Percentiles rank a stretch among this genome's conserved stretches.
Evolutionary conservation across 768 basidiomycete species (phyloP).

Genomic region (Gymnopilus junonius): DNA sequence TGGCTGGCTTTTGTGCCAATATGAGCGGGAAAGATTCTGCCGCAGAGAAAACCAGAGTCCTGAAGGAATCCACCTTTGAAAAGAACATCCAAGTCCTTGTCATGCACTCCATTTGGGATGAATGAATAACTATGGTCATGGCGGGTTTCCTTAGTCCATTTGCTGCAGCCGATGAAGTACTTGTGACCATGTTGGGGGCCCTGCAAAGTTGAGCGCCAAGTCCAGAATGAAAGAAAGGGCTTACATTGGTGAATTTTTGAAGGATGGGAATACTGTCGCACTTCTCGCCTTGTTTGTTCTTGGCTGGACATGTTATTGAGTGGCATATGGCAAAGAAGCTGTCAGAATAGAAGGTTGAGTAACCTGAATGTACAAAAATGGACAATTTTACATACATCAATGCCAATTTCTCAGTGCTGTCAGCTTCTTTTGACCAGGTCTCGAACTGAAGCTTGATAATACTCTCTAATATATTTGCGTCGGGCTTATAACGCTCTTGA

Average conservation of each 20-base stretch:
- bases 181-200: not conserved
- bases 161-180: conserved; percentile 1
- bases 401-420: no score
- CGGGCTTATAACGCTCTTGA: conserved; percentile 4
- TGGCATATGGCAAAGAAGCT: conserved; percentile 8
- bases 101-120: conserved; percentile 1
- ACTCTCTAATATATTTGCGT: no score
- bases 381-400: not conserved
- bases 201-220: no score
- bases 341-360: not conserved
- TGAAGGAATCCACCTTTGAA: not conserved
- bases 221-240: no score
- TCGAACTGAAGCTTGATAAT: no score
- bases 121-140: not conserved
- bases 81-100: conserved; percentile 1
- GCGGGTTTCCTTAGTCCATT: not conserved
- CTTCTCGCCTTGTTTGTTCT: not conserved
- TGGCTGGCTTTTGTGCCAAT: not conserved
- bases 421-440: no score
- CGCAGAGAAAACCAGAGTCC: not conserved
- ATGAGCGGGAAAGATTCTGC: conserved; percentile 1
- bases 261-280: not conserved
- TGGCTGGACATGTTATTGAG: not conserved
- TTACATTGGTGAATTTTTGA: not conserved
- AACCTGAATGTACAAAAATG: not conserved